Evolutionary conservation across 1,139 yeast genomes (phyloP), one percentile per base, ranked within the genome.

Genomic region (Magnusiomyces suaveolens): DNA sequence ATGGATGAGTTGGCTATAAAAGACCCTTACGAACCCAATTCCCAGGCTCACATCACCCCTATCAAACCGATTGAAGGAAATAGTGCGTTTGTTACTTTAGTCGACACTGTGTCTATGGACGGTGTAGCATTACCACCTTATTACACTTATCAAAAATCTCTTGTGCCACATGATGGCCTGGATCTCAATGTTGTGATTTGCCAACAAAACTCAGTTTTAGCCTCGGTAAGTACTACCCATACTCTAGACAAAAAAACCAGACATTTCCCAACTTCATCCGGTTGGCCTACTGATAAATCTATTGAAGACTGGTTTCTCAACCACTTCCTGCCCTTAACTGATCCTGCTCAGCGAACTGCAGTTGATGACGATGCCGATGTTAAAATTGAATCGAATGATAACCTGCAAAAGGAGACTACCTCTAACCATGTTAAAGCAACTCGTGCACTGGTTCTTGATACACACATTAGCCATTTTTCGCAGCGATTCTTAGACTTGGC

Each of bases 381-480:
- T 10, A 16, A 8, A 8, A 3, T 16, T 16, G 41, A 6, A 3
- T 36, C 41, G 8, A 16, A 36, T 4, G 41, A 36, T 3, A n/a
- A 10, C 4, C 16, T n/a, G 16, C 41, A 36, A 36, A 36, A 36
- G 10, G 41, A 36, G 3, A n/a, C 18, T n/a, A 10, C 4, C 3
- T 36, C 41, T 36, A n/a, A n/a, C n/a, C n/a, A n/a, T n/a, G n/a
- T 10, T 20, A 41, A 25, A 4, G 18, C 44, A 18, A 21, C n/a
- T 16, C 26, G 51, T 16, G 51, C 51, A n/a, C 16, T 48, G 12
- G 38, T 48, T 48, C 32, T 48, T n/a, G 51, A 48, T n/a, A 24
- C 51, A 24, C 51, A 48, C 33, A 25, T 48, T 10, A 48, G 51
- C 21, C 51, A 48, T 25, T 48, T 48, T 39, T 48, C 51, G 16